These are phyloP conservation scores for Dendrobium catenatum DNA, from an alignment of 106 monocot genomes.

Conservation along the genomic window DNA sequence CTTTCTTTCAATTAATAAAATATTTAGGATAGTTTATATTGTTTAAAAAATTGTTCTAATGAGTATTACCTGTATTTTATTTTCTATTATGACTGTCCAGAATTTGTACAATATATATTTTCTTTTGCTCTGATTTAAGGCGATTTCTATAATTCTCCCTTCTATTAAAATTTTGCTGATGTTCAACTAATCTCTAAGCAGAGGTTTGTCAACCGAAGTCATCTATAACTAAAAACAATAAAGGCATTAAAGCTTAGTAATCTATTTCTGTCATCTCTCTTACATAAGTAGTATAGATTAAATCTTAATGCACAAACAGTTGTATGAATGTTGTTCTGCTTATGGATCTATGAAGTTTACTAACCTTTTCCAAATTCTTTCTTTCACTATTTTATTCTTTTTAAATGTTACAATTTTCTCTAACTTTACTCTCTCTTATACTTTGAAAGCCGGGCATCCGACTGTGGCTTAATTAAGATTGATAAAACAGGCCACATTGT, in stretches of 20 bases:
- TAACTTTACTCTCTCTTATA: neutral
- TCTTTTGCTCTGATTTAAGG: neutral
- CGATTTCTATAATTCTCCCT: neutral
- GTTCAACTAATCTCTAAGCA: neutral
- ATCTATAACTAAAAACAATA: too few species aligned
- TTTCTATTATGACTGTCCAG: neutral
- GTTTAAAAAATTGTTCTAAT: too few species aligned
- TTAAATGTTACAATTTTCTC: neutral
- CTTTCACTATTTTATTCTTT: neutral
- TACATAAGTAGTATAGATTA: neutral
- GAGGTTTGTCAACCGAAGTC: neutral
- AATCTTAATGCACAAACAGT: neutral
- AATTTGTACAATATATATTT: neutral
- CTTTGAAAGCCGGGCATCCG: constrained; percentile 72
- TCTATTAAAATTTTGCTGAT: neutral
- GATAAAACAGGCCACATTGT: constrained; percentile 58
- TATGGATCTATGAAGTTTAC: neutral
- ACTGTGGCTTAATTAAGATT: constrained; percentile 84
- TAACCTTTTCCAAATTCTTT: neutral
- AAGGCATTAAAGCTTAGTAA: neutral
- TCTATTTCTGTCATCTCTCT: neutral
- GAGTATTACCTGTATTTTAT: neutral
- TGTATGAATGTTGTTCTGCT: neutral
- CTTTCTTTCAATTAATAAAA: too few species aligned
- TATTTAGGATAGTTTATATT: too few species aligned